Evolutionary conservation across 2,329 filamentous ascomycete genomes (phyloP).

Genomic region (Pseudogymnoascus sp.): DNA sequence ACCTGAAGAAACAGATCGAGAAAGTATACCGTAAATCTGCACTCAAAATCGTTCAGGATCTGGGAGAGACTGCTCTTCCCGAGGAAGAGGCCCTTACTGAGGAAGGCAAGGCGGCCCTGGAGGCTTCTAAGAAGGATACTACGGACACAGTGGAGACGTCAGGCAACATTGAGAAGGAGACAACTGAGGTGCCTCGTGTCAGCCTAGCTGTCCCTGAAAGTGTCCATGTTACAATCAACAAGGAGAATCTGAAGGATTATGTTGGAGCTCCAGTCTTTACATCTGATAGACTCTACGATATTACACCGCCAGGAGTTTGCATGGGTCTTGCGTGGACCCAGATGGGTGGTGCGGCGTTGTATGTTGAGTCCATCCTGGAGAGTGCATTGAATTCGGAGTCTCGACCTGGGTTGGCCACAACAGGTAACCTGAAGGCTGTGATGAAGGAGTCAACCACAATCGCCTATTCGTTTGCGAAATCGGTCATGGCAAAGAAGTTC

Average conservation of each 20-base stretch:
- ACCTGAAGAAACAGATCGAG: constrained; percentile 98
- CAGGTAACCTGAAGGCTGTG: constrained; percentile 87
- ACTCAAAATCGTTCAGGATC: constrained; percentile 90
- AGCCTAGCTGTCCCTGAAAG: constrained; percentile 76
- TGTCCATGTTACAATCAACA: constrained; percentile 79
- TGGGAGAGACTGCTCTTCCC: constrained; percentile 74
- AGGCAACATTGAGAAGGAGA: constrained; percentile 45
- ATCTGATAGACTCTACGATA: constrained; percentile 88
- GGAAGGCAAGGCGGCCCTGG: constrained; percentile 71
- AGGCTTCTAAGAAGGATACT: constrained; percentile 61
- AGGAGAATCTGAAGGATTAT: constrained; percentile 90
- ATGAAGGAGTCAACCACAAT: constrained; percentile 98
- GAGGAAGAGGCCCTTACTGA: constrained; percentile 78
- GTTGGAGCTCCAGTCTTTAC: constrained; percentile 94
- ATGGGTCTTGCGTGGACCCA: constrained; percentile 99
- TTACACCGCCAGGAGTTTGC: constrained; percentile 84
- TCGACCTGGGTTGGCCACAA: constrained; percentile 76
- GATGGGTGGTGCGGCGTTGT: constrained; percentile 91
- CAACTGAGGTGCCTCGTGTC: constrained; percentile 60
- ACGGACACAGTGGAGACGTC: constrained; percentile 56
- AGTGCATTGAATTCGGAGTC: constrained; percentile 67
- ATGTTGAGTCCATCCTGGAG: constrained; percentile 94
- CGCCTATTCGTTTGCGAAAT: constrained; percentile 93
- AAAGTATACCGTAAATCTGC: constrained; percentile 98
- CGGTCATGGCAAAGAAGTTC: constrained; percentile 75